Evolutionary conservation across 106 monocot species (phyloP), one percentile per base, ranked within the genome.

Genomic region (Dendrobium chrysotoxum): DNA sequence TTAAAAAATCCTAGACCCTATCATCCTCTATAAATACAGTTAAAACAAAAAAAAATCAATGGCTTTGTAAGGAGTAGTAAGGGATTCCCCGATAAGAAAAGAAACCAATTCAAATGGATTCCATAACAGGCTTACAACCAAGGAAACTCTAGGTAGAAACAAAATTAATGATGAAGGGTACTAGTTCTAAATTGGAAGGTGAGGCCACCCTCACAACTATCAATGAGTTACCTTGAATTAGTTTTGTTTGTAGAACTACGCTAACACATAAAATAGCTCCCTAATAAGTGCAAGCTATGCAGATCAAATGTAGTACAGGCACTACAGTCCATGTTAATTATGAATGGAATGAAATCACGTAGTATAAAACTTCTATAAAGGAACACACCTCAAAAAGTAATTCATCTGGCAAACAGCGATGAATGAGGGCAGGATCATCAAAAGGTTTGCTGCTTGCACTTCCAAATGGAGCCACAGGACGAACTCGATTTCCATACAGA

Each of bases 371-470:
- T 28, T 76, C 4, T 21, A 40, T 74, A 42, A 76, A 13, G 4
- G 28, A 9, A 1, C 77, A 18, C 85, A 92, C 95, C 95, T 99
- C 98, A 81, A 88, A 93, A 3, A 95, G 86, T 47, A 99, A 80
- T 67, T 99, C 98, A 87, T 99, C 98, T 18, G 95, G 98, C 78
- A 99, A 86, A 83, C 75, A 84, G 3, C 84, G 91, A 81, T 99
- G 98, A 73, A 99, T 93, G n/a, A 91, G 93, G 20, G 98, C 89
- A 71, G 91, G 89, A 86, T 99, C 95, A 78, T 46, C 50, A 88
- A 86, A 90, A 74, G 87, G 87, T 65, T 68, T 88, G 58, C 83
- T 87, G 82, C 93, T 93, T 42, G 84, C 77, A 89, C 97, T 98
- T 75, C 92, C 95, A 83, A 95, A 89, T 16, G 97, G 91, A 79